phyloP scores from a whole-genome alignment of 2,329 filamentous ascomycete species.

The Colletotrichum liaoningense region DNA sequence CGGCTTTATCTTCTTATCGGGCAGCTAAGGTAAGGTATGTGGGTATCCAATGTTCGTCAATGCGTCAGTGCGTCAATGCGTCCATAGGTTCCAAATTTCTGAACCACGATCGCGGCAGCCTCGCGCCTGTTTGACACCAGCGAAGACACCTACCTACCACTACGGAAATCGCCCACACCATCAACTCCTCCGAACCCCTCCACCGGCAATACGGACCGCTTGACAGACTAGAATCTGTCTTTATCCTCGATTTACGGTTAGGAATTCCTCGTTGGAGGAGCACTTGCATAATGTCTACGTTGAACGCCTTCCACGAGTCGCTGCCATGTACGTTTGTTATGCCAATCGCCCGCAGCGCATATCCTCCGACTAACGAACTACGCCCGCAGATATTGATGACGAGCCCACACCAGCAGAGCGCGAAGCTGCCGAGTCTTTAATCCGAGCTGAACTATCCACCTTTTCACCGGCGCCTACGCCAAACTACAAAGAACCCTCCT shows the following conservation, averaged over 20 bases:
- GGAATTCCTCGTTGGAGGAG: neutral
- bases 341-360: slow-evolving; percentile 21
- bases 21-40: neutral
- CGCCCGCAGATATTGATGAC: slow-evolving; percentile 79
- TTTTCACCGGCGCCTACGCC: slow-evolving; percentile 60
- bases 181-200: neutral
- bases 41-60: too few species aligned
- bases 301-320: slow-evolving; percentile 74
- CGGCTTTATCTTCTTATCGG: slow-evolving; percentile 29
- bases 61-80: slow-evolving; percentile 7
- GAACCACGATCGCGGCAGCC: slow-evolving; percentile 7
- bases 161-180: neutral
- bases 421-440: slow-evolving; percentile 74
- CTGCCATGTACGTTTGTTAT: slow-evolving; percentile 75
- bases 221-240: neutral
- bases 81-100: slow-evolving; percentile 23
- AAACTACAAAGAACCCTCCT: slow-evolving; percentile 64
- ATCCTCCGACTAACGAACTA: slow-evolving; percentile 35
- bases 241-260: neutral
- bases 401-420: slow-evolving; percentile 74
- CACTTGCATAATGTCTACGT: slow-evolving; percentile 40
- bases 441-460: slow-evolving; percentile 72
- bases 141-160: neutral
- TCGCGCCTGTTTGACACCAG: neutral
- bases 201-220: neutral